A percentile compares a stretch with the other conserved stretches of the same genome.
These are phyloP conservation scores for Aspergillus terreus DNA, from an alignment of 2,329 filamentous ascomycete species.

Conservation along the genomic window DNA sequence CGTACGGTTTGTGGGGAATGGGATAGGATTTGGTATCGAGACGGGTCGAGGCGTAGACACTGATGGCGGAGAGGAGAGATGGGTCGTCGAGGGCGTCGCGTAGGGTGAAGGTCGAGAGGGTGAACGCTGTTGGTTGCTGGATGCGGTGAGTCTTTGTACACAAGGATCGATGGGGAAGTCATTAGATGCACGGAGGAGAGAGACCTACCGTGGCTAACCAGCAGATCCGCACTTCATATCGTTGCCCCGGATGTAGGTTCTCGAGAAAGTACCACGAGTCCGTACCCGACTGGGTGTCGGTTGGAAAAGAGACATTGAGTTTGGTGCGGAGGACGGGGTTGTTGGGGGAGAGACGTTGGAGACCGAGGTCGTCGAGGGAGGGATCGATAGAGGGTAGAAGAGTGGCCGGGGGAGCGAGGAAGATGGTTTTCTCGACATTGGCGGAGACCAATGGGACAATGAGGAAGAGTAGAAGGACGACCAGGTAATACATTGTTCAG, in stretches of 20 bases:
- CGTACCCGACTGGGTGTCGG: constrained; percentile 51
- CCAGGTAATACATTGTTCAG: constrained; percentile 5
- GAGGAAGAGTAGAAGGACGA: constrained; percentile 15
- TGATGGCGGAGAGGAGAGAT: constrained; percentile 62
- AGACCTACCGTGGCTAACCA: constrained; percentile 82
- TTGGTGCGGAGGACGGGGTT: constrained; percentile 57
- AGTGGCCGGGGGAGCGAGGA: constrained; percentile 64
- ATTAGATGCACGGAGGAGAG: neutral
- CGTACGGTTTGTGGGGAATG: constrained; percentile 7
- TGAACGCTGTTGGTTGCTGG: constrained; percentile 83
- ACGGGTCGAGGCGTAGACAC: constrained; percentile 55
- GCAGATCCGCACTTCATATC: constrained; percentile 89
- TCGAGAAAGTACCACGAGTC: constrained; percentile 78
- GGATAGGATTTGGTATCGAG: constrained; percentile 29
- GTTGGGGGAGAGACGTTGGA: constrained; percentile 62
- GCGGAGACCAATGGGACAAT: constrained; percentile 39
- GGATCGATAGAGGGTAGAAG: constrained; percentile 55
- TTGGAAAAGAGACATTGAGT: constrained; percentile 67
- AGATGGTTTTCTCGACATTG: constrained; percentile 91
- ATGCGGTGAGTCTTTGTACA: neutral
- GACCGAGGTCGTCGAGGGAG: constrained; percentile 57
- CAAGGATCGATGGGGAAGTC: neutral
- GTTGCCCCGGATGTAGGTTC: constrained; percentile 62
- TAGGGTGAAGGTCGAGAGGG: constrained; percentile 62
- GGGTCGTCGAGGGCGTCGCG: constrained; percentile 59